Evolutionary conservation across 2,329 filamentous ascomycete genomes (phyloP), one percentile per base, ranked within the genome.

Genomic region (Ascochyta clinopodiicola): DNA sequence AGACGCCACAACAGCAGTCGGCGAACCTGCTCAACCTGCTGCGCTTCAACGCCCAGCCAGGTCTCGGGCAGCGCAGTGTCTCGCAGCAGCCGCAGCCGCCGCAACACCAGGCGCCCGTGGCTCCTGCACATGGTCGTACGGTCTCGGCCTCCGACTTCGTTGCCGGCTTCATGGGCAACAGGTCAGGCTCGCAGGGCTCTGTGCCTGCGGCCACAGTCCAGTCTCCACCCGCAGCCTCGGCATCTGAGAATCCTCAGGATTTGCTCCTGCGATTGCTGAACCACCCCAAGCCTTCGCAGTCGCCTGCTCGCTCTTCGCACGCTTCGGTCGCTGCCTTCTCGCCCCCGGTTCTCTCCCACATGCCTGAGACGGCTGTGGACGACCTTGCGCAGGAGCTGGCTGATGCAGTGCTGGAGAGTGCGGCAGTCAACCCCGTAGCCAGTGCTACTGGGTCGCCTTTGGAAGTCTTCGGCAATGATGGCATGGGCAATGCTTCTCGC

Each of bases 211-310:
- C 67, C 10, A 29, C 8, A 27, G 65, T 66, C 42, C 70, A 66
- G 46, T 63, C 68, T 19, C 64, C 73, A 53, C 56, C 67, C n/a
- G 58, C 69, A 34, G 62, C 70, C 13, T 63, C 64, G 17, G 61
- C 74, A 34, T 61, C 73, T 42, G 82, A 86, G 42, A 88, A 92
- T 73, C 91, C 92, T 4, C 90, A 96, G 75, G 88, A 94, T 61
- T 90, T 95, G 70, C 82, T 99, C 43, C 86, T 98, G 59, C 89
- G 91, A 66, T 82, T 98, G 55, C 84, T 99, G 61, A 95, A 92
- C 69, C 88, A 89, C 44, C 87, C 90, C 47, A 92, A 78, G 63
- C 75, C 75, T 3, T 59, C 74, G 50, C 74, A 66, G 67, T 65
- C 64, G 29, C 70, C 72, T 49, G 61, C 56, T 36, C 64, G 64